Percentiles rank a stretch among this genome's conserved stretches.
These are phyloP conservation scores for Ustilago crameri DNA, from an alignment of 1,284 basidiomycete genomes.

Conservation along the genomic window DNA sequence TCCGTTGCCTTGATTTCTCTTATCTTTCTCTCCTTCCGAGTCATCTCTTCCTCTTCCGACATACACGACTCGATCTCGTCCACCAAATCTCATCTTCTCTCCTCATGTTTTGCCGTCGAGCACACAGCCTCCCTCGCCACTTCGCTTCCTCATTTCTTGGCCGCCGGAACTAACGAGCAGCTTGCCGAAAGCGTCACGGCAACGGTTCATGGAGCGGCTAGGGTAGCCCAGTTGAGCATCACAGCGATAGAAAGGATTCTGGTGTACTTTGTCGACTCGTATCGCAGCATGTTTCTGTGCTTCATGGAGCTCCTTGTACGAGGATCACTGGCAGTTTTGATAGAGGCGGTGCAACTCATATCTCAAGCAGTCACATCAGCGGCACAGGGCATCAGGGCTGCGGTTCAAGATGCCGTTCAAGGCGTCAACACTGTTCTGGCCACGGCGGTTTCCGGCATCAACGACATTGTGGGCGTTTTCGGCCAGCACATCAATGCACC, in stretches of 20 bases:
- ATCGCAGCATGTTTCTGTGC: constrained; percentile 89
- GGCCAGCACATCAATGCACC: constrained; percentile 45
- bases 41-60: constrained; percentile 78
- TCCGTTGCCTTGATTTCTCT: constrained; percentile 78
- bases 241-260: constrained; percentile 48
- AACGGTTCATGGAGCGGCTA: constrained; percentile 78
- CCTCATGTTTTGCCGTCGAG: constrained; percentile 85
- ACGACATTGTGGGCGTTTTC: constrained; percentile 49
- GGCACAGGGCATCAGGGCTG: constrained; percentile 76
- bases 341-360: constrained; percentile 76
- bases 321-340: constrained; percentile 81
- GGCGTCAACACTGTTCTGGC: constrained; percentile 47
- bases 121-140: constrained; percentile 82
- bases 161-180: constrained; percentile 82
- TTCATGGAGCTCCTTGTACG: constrained; percentile 88
- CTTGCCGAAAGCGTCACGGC: constrained; percentile 81
- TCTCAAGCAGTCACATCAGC: constrained; percentile 80
- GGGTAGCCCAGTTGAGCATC: constrained; percentile 46
- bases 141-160: constrained; percentile 86
- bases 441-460: constrained; percentile 43
- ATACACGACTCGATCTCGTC: constrained; percentile 76
- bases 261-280: constrained; percentile 85
- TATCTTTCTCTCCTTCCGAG: constrained; percentile 83
- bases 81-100: constrained; percentile 78
- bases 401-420: constrained; percentile 71